Evolutionary conservation across 2,329 filamentous ascomycete species (phyloP).

Genomic region (Fusarium annulatum): DNA sequence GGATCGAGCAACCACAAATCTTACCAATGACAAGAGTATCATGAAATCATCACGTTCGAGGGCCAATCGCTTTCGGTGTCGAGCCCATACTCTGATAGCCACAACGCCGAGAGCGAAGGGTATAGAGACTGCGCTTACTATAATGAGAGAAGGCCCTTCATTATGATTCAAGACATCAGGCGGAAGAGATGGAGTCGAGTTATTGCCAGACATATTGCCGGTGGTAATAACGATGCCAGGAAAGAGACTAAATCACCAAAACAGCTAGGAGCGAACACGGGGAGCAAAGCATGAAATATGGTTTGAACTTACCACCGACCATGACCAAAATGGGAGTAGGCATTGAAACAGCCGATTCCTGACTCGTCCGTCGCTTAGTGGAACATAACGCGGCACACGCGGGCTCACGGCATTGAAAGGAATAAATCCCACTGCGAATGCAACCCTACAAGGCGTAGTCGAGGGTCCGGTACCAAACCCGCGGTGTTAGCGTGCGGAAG

Average conservation of each 20-base stretch:
- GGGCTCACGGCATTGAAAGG: background rate
- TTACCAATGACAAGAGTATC: background rate
- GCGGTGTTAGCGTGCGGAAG: background rate
- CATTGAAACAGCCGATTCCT: background rate
- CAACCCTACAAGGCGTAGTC: background rate
- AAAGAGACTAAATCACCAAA: background rate
- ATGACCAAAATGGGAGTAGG: background rate
- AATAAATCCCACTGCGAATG: background rate
- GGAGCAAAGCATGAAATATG: background rate
- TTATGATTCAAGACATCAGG: background rate
- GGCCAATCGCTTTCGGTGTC: background rate
- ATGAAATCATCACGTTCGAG: conserved; percentile 4
- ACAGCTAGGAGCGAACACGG: fast-evolving
- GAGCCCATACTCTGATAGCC: background rate
- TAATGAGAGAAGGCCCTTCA: background rate
- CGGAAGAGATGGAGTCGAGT: background rate
- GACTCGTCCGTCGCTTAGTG: background rate
- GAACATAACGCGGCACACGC: background rate
- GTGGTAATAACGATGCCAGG: background rate
- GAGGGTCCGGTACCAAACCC: background rate
- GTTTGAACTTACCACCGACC: background rate
- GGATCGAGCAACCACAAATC: background rate
- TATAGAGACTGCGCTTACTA: background rate
- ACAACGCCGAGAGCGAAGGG: background rate
- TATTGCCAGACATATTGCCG: background rate